These are phyloP conservation scores for Dryas alaskensis DNA, from an alignment of 306 rosid genomes.

Conservation along the genomic window DNA sequence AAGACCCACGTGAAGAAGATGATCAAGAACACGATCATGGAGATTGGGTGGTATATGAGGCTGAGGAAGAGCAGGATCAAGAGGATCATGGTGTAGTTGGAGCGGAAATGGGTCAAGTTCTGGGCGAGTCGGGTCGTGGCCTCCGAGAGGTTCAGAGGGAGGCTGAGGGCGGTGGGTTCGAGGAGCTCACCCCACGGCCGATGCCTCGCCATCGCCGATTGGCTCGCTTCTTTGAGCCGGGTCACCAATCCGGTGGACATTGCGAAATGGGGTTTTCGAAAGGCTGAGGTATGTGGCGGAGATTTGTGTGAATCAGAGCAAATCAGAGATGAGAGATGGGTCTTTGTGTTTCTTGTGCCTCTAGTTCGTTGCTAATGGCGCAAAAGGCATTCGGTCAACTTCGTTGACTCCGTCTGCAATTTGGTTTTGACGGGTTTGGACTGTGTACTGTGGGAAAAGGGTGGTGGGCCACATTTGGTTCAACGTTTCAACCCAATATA, in stretches of 20 bases:
- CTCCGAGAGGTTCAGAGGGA: conserved; percentile 51
- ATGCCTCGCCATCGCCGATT: conserved; percentile 37
- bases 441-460: neutral
- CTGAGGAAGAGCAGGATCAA: conserved; percentile 42
- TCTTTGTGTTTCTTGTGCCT: neutral
- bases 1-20: conserved; percentile 51
- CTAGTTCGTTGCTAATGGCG: neutral
- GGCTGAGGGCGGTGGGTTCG: conserved; percentile 35
- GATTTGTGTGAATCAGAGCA: neutral
- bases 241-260: conserved; percentile 39
- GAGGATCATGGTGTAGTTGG: conserved; percentile 46
- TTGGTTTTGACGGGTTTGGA: neutral
- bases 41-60: conserved; percentile 53
- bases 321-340: neutral
- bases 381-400: neutral
- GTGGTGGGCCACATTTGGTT: neutral
- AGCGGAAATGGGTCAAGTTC: conserved; percentile 55
- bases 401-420: neutral
- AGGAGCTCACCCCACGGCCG: conserved; percentile 58
- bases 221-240: conserved; percentile 30
- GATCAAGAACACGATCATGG: conserved; percentile 37
- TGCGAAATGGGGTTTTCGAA: neutral
- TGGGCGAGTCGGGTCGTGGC: conserved; percentile 46
- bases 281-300: neutral
- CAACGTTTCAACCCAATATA: neutral